These are phyloP conservation scores for Podaxis rugospora DNA, from an alignment of 768 basidiomycete genomes.

Conservation along the genomic window DNA sequence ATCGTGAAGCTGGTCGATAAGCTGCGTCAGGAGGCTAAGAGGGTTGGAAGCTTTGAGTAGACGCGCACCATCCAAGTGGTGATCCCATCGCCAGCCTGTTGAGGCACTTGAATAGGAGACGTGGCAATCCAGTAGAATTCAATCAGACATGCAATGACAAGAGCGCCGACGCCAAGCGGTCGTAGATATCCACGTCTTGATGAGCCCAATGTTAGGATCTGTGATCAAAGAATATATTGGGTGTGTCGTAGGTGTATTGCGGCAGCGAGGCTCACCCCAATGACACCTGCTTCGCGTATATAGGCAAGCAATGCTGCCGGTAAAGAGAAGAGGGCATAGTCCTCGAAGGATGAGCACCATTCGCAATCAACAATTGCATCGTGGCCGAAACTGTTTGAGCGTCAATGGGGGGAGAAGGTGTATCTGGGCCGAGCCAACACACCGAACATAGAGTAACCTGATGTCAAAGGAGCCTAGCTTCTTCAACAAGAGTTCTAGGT, in stretches of 20 bases:
- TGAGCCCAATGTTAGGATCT: slow-evolving; percentile 24
- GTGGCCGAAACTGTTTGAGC: slow-evolving; percentile 58
- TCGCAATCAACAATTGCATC: slow-evolving; percentile 55
- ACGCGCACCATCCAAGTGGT: slow-evolving; percentile 30
- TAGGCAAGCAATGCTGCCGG: slow-evolving; percentile 55
- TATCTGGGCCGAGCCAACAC: slow-evolving; percentile 14
- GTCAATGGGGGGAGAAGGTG: not conserved
- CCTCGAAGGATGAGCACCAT: slow-evolving; percentile 58
- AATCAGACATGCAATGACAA: slow-evolving; percentile 43
- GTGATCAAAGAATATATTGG: not conserved
- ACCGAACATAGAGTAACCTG: slow-evolving; percentile 59
- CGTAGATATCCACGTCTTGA: slow-evolving; percentile 31
- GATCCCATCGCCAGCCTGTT: slow-evolving; percentile 26
- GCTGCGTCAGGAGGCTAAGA: not conserved
- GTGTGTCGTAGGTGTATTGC: not conserved
- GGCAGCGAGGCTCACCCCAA: slow-evolving; percentile 36
- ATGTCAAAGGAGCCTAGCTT: slow-evolving; percentile 53
- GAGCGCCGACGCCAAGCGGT: slow-evolving; percentile 37
- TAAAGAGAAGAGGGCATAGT: slow-evolving; percentile 57
- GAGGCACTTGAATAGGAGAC: slow-evolving; percentile 41
- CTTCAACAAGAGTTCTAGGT: slow-evolving; percentile 49
- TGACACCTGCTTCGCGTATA: slow-evolving; percentile 48
- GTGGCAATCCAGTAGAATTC: slow-evolving; percentile 55
- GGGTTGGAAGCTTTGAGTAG: not conserved
- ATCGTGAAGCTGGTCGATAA: slow-evolving; percentile 58